Evolutionary conservation across 1,284 basidiomycete species (phyloP), one percentile per base, ranked within the genome.

Genomic region (Exobasidium cylindrosporum): DNA sequence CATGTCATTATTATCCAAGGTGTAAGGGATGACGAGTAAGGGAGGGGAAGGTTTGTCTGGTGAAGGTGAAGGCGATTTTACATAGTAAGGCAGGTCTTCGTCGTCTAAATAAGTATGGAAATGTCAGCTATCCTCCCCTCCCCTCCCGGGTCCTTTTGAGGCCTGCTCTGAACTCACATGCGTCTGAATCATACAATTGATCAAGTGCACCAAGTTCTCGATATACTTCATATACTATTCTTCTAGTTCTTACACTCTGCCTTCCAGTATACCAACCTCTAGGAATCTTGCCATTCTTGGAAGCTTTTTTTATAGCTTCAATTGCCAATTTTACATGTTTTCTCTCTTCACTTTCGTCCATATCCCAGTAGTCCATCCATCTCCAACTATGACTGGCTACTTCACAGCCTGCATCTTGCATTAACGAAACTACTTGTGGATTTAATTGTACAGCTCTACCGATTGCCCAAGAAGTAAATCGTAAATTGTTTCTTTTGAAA

Each of bases 11-110:
- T 75, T 80, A 60, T 80, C 81, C 46, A 80, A 69, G 1, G 76
- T 77, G 68, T 82, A 81, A 4, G 81, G 81, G 11, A 82, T 64
- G 47, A 82, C 75, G 14, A 82, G 77, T 6, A 82, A 66, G 21
- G 75, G 70, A 21, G 74, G 67, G 21, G 52, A 60, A 0, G 55
- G 56, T 7, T 28, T 58, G 47, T 11, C 63, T 65, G 43, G 40
- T 5, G 17, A 29, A 6, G 73, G 76, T n/a, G 62, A 67, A 4
- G 76, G 74, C 0, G 73, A 71, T 21, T 69, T 66, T 4, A 81
- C 74, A 76, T 78, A 82, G 68, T 81, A 81, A 1, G 82, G 82
- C 17, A 82, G 76, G 57, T 82, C 82, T 57, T 82, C 82, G 54
- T 78, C 74, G 63, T 80, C 47, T 50, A 26, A 7, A 7, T 69